Evolutionary conservation across 2,329 filamentous ascomycete genomes (phyloP).

Genomic region (Pseudogymnoascus sp.): DNA sequence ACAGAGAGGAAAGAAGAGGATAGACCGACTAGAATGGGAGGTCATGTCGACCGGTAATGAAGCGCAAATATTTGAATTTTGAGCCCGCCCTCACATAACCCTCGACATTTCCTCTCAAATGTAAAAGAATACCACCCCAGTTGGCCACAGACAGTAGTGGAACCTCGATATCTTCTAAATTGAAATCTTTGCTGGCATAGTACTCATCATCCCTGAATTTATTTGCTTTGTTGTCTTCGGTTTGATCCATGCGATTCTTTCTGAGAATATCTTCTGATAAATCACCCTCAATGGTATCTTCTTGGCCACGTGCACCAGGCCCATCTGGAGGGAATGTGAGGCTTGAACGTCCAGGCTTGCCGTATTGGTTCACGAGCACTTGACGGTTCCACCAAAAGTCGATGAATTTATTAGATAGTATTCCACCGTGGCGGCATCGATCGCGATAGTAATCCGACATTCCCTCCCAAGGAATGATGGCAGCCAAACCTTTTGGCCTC

Average conservation of each 20-base stretch:
- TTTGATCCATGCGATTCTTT: conserved; percentile 35
- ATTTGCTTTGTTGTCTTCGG: neutral
- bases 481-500: conserved; percentile 35
- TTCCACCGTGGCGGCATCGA: conserved; percentile 55
- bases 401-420: conserved; percentile 54
- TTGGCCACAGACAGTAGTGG: conserved; percentile 63
- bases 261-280: conserved; percentile 46
- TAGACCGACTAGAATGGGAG: conserved; percentile 47
- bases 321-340: conserved; percentile 29
- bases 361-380: conserved; percentile 64
- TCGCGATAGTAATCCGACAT: conserved; percentile 53
- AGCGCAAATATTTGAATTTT: conserved; percentile 60
- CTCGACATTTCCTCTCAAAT: conserved; percentile 63
- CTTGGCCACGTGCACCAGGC: conserved; percentile 17
- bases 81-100: conserved; percentile 60
- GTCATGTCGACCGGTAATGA: conserved; percentile 65
- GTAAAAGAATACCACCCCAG: conserved; percentile 65
- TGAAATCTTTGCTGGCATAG: conserved; percentile 40
- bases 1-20: neutral
- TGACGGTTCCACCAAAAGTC: conserved; percentile 62
- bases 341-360: conserved; percentile 43
- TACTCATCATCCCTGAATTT: neutral
- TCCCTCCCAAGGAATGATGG: conserved; percentile 50
- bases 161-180: conserved; percentile 59
- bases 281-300: conserved; percentile 53